Evolutionary conservation across 1,284 basidiomycete genomes (phyloP).

Genomic region (Volvariella surrecta): DNA sequence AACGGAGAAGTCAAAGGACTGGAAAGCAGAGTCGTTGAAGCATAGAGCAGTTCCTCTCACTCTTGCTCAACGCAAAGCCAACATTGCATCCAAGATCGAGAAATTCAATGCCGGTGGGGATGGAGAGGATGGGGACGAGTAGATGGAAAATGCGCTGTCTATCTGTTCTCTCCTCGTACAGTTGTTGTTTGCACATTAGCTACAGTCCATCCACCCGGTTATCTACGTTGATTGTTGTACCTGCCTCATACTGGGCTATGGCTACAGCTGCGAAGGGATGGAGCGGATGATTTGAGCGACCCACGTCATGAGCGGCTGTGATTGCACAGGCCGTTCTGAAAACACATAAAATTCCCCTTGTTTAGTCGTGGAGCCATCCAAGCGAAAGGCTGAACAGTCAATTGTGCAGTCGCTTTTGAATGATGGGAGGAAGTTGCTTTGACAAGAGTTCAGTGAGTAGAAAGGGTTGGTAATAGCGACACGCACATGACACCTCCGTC

Average conservation of each 20-base stretch:
- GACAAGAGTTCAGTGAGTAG: background rate
- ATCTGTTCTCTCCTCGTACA: conserved; percentile 8
- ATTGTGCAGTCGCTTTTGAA: conserved; percentile 32
- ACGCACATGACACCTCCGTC: conserved; percentile 69
- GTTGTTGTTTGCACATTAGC: too few relatives aligned
- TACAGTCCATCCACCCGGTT: too few relatives aligned
- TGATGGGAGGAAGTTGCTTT: conserved; percentile 56
- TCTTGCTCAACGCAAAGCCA: conserved; percentile 67
- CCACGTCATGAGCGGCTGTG: conserved; percentile 37
- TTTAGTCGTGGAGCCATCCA: conserved; percentile 32
- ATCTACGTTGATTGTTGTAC: too few relatives aligned
- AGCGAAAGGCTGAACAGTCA: conserved; percentile 45
- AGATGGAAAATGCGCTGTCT: conserved; percentile 25
- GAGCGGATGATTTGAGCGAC: conserved; percentile 33
- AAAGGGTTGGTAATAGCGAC: background rate
- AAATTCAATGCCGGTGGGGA: conserved; percentile 68
- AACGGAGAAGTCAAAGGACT: conserved; percentile 89
- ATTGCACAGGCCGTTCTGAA: conserved; percentile 14
- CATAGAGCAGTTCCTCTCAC: conserved; percentile 70
- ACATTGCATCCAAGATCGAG: conserved; percentile 79
- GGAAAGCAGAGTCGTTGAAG: conserved; percentile 84
- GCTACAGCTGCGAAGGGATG: too few relatives aligned
- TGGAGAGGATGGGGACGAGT: conserved; percentile 55
- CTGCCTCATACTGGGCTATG: too few relatives aligned
- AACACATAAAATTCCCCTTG: conserved; percentile 36